A percentile compares a stretch with the other conserved stretches of the same genome.
phyloP scores from a whole-genome alignment of 371 early-diverging fungal genomes.

The Choanephora cucurbitarum region DNA sequence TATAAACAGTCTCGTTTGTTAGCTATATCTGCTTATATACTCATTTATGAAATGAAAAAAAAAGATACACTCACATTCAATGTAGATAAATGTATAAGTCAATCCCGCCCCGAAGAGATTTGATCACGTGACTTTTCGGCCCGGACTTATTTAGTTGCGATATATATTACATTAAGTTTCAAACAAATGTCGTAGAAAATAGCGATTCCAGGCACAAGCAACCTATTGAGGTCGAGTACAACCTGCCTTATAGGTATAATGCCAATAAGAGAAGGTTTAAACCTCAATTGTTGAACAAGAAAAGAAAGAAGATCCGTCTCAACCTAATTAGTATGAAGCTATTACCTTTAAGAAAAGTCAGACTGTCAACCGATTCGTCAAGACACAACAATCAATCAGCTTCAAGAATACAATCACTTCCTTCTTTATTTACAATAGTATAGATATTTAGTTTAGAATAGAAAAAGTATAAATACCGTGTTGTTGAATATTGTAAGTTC shows the following conservation, averaged over 20 bases:
- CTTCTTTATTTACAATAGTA: not conserved
- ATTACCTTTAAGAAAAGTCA: not conserved
- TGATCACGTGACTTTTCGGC: too few relatives aligned
- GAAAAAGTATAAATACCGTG: not conserved
- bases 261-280: not conserved
- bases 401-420: not conserved
- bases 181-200: slow-evolving; percentile 1
- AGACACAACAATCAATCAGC: not conserved
- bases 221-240: not conserved
- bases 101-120: too few relatives aligned
- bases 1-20: too few relatives aligned
- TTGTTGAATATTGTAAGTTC: not conserved
- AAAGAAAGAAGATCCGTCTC: not conserved
- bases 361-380: not conserved
- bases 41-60: too few relatives aligned
- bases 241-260: not conserved
- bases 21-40: too few relatives aligned
- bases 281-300: not conserved
- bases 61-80: too few relatives aligned
- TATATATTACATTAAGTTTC: too few relatives aligned
- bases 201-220: not conserved
- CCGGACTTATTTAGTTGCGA: too few relatives aligned
- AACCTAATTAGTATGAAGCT: not conserved
- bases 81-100: too few relatives aligned
- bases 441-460: not conserved